Evolutionary conservation across 2,329 filamentous ascomycete species (phyloP), one percentile per base, ranked within the genome.

Genomic region (Epicoccum sorghinum): DNA sequence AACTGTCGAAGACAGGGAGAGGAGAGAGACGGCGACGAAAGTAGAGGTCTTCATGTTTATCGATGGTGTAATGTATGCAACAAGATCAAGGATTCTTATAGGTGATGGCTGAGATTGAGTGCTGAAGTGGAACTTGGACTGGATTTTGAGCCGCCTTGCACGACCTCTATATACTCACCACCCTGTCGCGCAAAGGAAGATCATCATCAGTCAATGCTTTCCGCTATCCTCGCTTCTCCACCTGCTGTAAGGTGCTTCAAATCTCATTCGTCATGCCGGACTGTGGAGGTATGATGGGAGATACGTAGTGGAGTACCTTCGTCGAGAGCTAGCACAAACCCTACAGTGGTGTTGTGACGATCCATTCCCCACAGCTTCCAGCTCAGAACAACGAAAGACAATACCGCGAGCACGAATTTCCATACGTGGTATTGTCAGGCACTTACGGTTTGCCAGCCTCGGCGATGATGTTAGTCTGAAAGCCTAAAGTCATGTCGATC

Each of bases 1-100:
- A 14, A 62, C 59, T 23, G 61, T 55, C 25, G 60, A 53, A 22
- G 57, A 53, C 42, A 65, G 48, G 25, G 57, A 55, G 38, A 60
- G 52, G 41, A 65, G 35, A 18, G 59, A 52, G 23, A 61, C 27
- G 6, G 59, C 39, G 30, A 61, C 8, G 48, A 58, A 62, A 22
- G 38, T 52, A 32, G 50, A 47, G 24, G 38, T 38, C 50, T 38
- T 52, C 50, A 52, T 52, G 12, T 13, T 43, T 30, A 18, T 7
- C 8, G 24, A 41, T 29, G 24, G 25, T 38, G 4, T 32, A 10
- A 32, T 27, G n/a, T 40, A 37, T 29, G 23, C 30, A 37, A 30
- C 38, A 36, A 30, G 35, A 29, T 30, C 3, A 23, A 49, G 18
- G 7, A 25, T 49, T 30, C 8, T 35, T 9, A 29, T 8, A 36